Base-by-base conservation (phyloP, 2,329 filamentous ascomycete species). In the Metarhizium humberi region DNA sequence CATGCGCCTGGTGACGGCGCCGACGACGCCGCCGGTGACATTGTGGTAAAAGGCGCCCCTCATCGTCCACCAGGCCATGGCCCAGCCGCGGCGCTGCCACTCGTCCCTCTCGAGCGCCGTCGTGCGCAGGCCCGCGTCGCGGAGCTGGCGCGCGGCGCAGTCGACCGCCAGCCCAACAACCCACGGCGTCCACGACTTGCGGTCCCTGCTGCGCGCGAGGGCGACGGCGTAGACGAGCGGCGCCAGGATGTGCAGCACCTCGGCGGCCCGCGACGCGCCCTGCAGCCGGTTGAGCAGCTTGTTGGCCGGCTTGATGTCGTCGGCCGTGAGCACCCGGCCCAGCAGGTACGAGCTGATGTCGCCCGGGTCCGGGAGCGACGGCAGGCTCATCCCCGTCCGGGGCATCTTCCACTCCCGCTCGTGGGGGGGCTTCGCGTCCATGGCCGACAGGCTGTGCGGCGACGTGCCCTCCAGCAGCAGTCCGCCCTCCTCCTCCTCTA, bases 11-110 rank as follows among this genome's bases (percentile, higher is more conserved):
- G 84, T 85, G 61, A 96, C 79, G 64, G 85, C 87, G 34, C 77
- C 76, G 7, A 92, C 85, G 14, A 92, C 71, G 4, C 83, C 81
- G 71, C 88, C 89, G 50, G 90, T 95, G 57, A 96, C 79, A 64
- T 91, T 90, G 71, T 97, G 90, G 71, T 99, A 99, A 64, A 95
- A 95, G 2, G 92, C 91, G n/a, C 94, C 92, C 57, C 92, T 84
- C 90, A 99, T 94, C 30, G 81, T 74, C 94, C 94, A 99, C 92
- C 94, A 97, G 20, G 85, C 88, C 77, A 96, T 86, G 2, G 84
- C 85, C 90, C 91, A 95, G 43, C 88, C 91, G 59, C 94, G 80
- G 72, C 90, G 91, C 67, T 79, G 85, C 78, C 95, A 84, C 74
- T 97, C 92, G 62, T 96, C 92, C 55, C 86, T 84, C 73, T 99